Percentiles rank a stretch among this genome's conserved stretches.
These are phyloP conservation scores for Venturiaceae sp. DNA, from an alignment of 2,329 filamentous ascomycete genomes.

Conservation along the genomic window DNA sequence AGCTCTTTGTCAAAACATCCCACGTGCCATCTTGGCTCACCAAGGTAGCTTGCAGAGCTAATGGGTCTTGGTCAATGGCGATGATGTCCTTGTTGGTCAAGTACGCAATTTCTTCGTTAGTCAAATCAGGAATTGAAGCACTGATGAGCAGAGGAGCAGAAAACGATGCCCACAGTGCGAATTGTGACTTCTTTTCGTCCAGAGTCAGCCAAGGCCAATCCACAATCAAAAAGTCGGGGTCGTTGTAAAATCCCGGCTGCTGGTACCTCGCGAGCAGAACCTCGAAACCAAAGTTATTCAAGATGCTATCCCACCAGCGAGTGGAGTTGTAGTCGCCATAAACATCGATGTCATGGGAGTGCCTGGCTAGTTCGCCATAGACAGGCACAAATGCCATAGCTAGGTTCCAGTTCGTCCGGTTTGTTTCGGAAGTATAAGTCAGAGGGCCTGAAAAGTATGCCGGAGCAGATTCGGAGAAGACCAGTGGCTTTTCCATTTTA, in stretches of 20 bases:
- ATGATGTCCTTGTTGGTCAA: constrained; percentile 38
- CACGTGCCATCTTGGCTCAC: constrained; percentile 33
- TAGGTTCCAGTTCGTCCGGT: constrained; percentile 34
- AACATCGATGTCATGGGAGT: constrained; percentile 33
- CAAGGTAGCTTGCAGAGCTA: constrained; percentile 37
- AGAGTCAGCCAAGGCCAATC: constrained; percentile 31
- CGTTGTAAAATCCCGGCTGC: constrained; percentile 28
- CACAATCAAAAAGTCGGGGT: constrained; percentile 38
- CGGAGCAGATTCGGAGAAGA: constrained; percentile 37
- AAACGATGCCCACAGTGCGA: constrained; percentile 38
- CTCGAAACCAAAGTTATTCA: constrained; percentile 38
- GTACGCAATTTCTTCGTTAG: constrained; percentile 32
- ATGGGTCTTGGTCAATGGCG: constrained; percentile 38
- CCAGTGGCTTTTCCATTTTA: constrained; percentile 41
- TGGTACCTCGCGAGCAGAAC: constrained; percentile 32
- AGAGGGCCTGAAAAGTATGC: constrained; percentile 31
- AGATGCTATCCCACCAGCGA: constrained; percentile 37
- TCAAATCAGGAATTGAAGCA: constrained; percentile 31
- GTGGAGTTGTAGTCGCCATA: constrained; percentile 27
- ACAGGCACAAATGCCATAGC: constrained; percentile 35
- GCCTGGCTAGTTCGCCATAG: constrained; percentile 34
- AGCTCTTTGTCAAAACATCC: constrained; percentile 37
- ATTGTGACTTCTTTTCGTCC: constrained; percentile 33
- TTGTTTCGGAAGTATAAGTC: constrained; percentile 15
- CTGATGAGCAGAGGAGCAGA: constrained; percentile 39